Base-by-base conservation (phyloP, 1,284 basidiomycete species). In the Gymnopus androsaceus region DNA sequence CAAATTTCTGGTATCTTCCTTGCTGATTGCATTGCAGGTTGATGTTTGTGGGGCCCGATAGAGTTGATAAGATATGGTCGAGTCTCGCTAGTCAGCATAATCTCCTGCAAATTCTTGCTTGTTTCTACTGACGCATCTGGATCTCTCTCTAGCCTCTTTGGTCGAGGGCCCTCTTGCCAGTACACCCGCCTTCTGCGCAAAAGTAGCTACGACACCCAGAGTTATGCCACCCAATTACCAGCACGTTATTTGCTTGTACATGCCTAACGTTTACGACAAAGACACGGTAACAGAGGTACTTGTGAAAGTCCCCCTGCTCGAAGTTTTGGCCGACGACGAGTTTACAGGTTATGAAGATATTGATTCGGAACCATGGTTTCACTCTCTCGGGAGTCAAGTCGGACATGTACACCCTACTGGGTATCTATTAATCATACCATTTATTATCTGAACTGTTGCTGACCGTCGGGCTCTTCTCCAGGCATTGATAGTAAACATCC, bases 401-500 rank as follows among this genome's bases (percentile, higher is more conserved):
- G 4, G 74, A 88, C 64, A 64, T 90, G 44, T 89, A 88, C 63
- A 88, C 87, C 3, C 45, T 62, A 0, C 79, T 87, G 55, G 84
- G 85, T 83, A 65, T 19, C 40, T 41, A 34, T 30, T 19, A 19
- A 42, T 23, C 21, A 42, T 42, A 14, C 34, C 14, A 37, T 56
- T 30, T 1, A 19, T 17, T 8, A 17, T 40, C 14, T 40, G 6
- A 38, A 31, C 45, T 37, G 14, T n/a, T n/a, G n/a, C n/a, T n/a
- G n/a, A n/a, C n/a, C n/a, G n/a, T n/a, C n/a, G n/a, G n/a, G n/a
- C n/a, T 40, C 40, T 23, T 27, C 47, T 36, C 14, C 55, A 87
- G 86, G 84, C 4, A 70, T 90, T 52, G 85, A 89, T 61, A 88
- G 86, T 68, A 90, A 90, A 64, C 88, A 90, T 64, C 66, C 83